These are phyloP conservation scores for Staphylotrichum longicolle DNA, from an alignment of 495 filamentous ascomycete species.

Conservation along the genomic window DNA sequence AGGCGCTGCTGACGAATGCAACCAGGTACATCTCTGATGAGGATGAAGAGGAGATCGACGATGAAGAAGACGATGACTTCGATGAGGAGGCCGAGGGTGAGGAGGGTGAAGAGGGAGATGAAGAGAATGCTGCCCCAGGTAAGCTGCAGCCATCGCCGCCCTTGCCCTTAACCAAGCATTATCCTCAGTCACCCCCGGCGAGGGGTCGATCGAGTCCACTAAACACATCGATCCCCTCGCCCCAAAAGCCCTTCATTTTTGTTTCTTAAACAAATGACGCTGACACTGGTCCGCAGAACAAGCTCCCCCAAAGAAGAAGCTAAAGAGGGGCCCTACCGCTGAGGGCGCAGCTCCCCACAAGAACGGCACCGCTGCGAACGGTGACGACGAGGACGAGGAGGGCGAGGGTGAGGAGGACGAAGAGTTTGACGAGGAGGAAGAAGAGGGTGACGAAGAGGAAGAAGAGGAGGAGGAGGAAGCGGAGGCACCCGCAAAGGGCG, in stretches of 20 bases:
- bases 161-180: not conserved
- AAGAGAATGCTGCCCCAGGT: slow-evolving; percentile 33
- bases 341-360: slow-evolving; percentile 32
- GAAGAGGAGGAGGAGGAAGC: slow-evolving; percentile 30
- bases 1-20: slow-evolving; percentile 16
- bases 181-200: not conserved
- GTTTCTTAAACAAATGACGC: not conserved
- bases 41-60: slow-evolving; percentile 43
- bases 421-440: slow-evolving; percentile 37
- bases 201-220: not conserved
- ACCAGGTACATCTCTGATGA: slow-evolving; percentile 38
- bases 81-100: slow-evolving; percentile 40
- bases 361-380: slow-evolving; percentile 31
- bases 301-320: slow-evolving; percentile 51
- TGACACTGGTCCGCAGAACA: slow-evolving; percentile 25
- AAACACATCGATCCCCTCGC: not conserved
- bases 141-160: slow-evolving; percentile 13
- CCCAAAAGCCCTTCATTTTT: too few species aligned
- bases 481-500: slow-evolving; percentile 36
- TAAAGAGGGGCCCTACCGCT: slow-evolving; percentile 40
- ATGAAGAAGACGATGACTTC: slow-evolving; percentile 36
- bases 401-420: slow-evolving; percentile 36
- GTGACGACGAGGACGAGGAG: slow-evolving; percentile 33
- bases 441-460: slow-evolving; percentile 39
- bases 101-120: slow-evolving; percentile 31